Evolutionary conservation across 805 yeast genomes (phyloP), one percentile per base, ranked within the genome.

Genomic region (Ogataea kodamae): DNA sequence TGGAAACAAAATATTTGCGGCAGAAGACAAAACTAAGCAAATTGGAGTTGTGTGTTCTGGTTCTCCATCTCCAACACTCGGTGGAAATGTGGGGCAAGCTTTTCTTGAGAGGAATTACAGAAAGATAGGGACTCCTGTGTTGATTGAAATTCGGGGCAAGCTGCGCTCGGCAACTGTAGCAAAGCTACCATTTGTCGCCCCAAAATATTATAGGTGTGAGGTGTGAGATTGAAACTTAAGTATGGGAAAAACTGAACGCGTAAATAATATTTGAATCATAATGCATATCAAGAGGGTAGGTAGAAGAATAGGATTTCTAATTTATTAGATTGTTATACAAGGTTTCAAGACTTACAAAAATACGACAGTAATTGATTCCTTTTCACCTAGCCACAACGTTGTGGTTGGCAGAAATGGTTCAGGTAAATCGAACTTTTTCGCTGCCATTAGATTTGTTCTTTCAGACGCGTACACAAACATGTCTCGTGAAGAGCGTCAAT

Each of bases 341-440:
- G 97, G 97, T 21, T 90, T 90, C 67, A 88, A 87, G 61, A 88
- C 97, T 43, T 90, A 88, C 57, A 82, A 83, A 60, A 81, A 84
- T 50, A 78, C 86, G 24, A 84, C 96, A 0, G 71, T 76, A 4
- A 74, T 89, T 9, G 92, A 83, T 25, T 67, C 75, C 10, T 65
- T 92, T 19, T 81, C 94, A 1, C 90, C 95, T 0, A 76, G 76
- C 35, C 82, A 81, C 52, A 90, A 90, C 61, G 94, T 90, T 13
- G 78, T 83, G 10, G 87, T 89, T 19, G 97, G 97, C 2, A 65
- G 95, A 31, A 89, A 89, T 60, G 97, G 97, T n/a, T 84, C 96
- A 6, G 98, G 98, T 6, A 90, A 92, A 57, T 85, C 96, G 24
- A 90, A 92, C 58, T 83, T 90, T 61, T 92, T 90, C 58, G 88